Evolutionary conservation across 2,329 filamentous ascomycete genomes (phyloP).

Genomic region (Tolypocladium cylindrosporum): DNA sequence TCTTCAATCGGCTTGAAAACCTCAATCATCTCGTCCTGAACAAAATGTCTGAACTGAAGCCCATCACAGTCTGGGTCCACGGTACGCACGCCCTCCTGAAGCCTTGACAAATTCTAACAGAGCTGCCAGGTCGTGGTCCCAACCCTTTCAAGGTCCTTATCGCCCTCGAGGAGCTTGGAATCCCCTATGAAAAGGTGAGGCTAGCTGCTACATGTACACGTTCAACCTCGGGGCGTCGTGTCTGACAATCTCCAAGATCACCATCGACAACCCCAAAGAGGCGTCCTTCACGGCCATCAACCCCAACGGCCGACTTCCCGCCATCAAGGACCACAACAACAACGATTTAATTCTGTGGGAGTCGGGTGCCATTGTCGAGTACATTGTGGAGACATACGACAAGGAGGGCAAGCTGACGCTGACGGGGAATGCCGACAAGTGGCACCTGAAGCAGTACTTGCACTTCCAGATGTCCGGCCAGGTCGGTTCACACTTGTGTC

Average conservation of each 20-base stretch:
- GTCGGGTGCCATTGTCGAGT: conserved; percentile 19
- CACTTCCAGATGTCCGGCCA: conserved; percentile 29
- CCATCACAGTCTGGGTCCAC: conserved; percentile 9
- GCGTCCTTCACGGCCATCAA: conserved; percentile 17
- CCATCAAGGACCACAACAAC: conserved; percentile 24
- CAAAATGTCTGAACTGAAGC: conserved; percentile 7
- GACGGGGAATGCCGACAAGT: conserved; percentile 15
- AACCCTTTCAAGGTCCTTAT: conserved; percentile 23
- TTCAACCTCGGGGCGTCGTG: background rate
- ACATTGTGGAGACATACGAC: conserved; percentile 19
- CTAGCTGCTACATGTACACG: background rate
- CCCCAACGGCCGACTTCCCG: conserved; percentile 23
- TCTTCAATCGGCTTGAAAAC: background rate
- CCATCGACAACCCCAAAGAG: conserved; percentile 13
- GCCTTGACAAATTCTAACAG: background rate
- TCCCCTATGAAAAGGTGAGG: conserved; percentile 21
- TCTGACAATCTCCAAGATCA: conserved; percentile 3
- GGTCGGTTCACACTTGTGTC: conserved; percentile 3
- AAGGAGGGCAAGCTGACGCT: conserved; percentile 15
- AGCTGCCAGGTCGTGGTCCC: conserved; percentile 12
- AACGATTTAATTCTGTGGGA: conserved; percentile 14
- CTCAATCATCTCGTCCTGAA: background rate
- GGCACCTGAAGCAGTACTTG: conserved; percentile 22
- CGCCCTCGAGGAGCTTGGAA: conserved; percentile 23
- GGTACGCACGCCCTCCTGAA: background rate